Evolutionary conservation across 139 green algal species (phyloP).

Genomic region (Haematococcus lacustris): DNA sequence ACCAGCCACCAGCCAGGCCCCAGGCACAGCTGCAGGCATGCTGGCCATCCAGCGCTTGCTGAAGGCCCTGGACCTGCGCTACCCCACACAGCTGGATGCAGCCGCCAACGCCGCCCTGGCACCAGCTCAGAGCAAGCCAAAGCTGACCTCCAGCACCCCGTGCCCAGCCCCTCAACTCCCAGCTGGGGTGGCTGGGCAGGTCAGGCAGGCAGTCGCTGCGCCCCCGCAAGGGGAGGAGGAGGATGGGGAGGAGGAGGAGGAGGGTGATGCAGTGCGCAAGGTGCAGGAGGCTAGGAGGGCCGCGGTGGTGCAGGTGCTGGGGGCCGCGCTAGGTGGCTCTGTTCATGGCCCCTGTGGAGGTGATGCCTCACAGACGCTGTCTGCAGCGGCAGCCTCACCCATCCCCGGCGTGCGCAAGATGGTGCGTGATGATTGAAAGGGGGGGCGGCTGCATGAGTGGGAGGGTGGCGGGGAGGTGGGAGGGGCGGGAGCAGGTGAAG

Average conservation of each 20-base stretch:
- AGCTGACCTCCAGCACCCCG: too few relatives aligned
- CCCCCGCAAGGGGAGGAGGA: too few relatives aligned
- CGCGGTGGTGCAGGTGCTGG: slow-evolving; percentile 32
- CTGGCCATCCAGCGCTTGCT: slow-evolving; percentile 15
- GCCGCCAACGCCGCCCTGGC: slow-evolving; percentile 37
- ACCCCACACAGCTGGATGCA: slow-evolving; percentile 32
- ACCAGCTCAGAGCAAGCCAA: neutral
- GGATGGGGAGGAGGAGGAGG: neutral
- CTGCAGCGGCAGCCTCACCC: slow-evolving; percentile 26
- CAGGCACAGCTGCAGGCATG: neutral
- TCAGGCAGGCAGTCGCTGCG: too few relatives aligned
- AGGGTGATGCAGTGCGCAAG: neutral
- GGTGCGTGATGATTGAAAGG: too few relatives aligned
- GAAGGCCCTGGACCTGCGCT: slow-evolving; percentile 38
- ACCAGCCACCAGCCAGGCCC: too few relatives aligned
- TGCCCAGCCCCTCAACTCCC: too few relatives aligned
- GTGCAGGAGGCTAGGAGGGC: neutral
- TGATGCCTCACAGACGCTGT: slow-evolving; percentile 26
- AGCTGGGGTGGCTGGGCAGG: too few relatives aligned
- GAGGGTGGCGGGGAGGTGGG: too few relatives aligned
- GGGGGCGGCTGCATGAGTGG: too few relatives aligned
- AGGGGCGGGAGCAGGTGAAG: too few relatives aligned
- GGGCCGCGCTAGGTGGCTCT: slow-evolving; percentile 16
- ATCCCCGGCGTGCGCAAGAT: slow-evolving; percentile 39
- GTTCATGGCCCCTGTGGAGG: slow-evolving; percentile 12